Base-by-base conservation (phyloP, 2,329 filamentous ascomycete species). In the Trichophyton schoenleinii region DNA sequence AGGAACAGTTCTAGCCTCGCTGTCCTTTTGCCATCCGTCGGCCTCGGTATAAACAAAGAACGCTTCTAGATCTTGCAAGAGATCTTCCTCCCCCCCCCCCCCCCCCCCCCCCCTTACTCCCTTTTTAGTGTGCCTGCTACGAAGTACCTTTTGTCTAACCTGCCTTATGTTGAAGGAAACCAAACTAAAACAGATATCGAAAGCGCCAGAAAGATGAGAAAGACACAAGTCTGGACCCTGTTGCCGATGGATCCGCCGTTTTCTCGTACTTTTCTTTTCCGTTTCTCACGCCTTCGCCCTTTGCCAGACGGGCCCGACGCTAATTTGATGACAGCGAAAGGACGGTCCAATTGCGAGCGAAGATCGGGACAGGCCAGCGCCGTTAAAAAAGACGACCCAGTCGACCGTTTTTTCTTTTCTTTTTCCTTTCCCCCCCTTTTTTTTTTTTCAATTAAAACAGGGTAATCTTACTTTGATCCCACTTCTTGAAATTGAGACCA, bases 171-270 rank as follows among this genome's bases (percentile, higher is more conserved):
- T 11, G 4, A 31, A 31, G 48, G 25, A 2, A 36, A 36, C 9
- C 9, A 11, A 36, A 36, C 49, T 53, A 34, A 34, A 18, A n/a
- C 28, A 34, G 25, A 7, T 53, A n/a, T n/a, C 22, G 48, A 48
- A 48, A 22, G 48, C 20, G 18, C 8, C 13, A 53, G 20, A 49
- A 49, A 49, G 11, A 18, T 22, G 18, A 22, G 20, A 49, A 48
- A 18, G 18, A 48, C 44, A 3, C n/a, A 28, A 53, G 49, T 53
- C 49, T 53, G 49, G 49, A 15, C 49, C 49, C 49, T 15, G 49
- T 53, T 53, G 49, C 49, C 49, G 49, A 53, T 31, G 31, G 49
- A 53, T 53, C 49, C 49, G 49, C 49, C 49, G 31, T 53, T 53
- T 52, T 52, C 4, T 49, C 34, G 34, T 42, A 3, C n/a, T 42